These are phyloP conservation scores for Pythium dissimile DNA, from an alignment of 352 stramenopile species.

Conservation along the genomic window DNA sequence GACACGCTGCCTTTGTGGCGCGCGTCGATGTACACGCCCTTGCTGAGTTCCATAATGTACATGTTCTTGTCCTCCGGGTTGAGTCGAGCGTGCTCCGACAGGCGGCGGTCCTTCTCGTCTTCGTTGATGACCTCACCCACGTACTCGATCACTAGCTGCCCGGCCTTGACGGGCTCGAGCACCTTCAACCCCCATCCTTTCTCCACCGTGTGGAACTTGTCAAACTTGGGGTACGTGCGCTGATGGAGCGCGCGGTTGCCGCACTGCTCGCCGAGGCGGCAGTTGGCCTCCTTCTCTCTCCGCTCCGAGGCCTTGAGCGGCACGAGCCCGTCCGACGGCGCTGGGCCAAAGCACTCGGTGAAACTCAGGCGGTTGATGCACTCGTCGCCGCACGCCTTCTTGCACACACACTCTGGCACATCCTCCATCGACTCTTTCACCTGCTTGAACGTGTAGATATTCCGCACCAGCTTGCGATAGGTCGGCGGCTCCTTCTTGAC, in stretches of 20 bases:
- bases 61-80: slow-evolving; percentile 95
- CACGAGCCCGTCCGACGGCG: slow-evolving; percentile 45
- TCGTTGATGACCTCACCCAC: slow-evolving; percentile 95
- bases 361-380: slow-evolving; percentile 93
- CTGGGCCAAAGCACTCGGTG: slow-evolving; percentile 89
- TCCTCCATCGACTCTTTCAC: slow-evolving; percentile 73
- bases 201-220: slow-evolving; percentile 76
- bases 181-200: slow-evolving; percentile 91
- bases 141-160: slow-evolving; percentile 93
- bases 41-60: slow-evolving; percentile 94
- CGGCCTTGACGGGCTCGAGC: slow-evolving; percentile 74
- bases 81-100: slow-evolving; percentile 79
- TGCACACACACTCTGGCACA: slow-evolving; percentile 76
- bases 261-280: slow-evolving; percentile 85
- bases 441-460: slow-evolving; percentile 87
- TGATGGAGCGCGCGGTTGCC: slow-evolving; percentile 90
- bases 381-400: slow-evolving; percentile 80
- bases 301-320: slow-evolving; percentile 21
- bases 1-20: slow-evolving; percentile 92
- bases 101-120: slow-evolving; percentile 85
- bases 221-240: slow-evolving; percentile 66
- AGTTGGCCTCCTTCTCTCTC: slow-evolving; percentile 84
- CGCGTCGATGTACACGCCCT: slow-evolving; percentile 95
- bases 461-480: slow-evolving; percentile 73
- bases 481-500: slow-evolving; percentile 69